Conservation (phyloP, 2,329 filamentous ascomycete genomes). For the Aspergillus neotritici region DNA sequence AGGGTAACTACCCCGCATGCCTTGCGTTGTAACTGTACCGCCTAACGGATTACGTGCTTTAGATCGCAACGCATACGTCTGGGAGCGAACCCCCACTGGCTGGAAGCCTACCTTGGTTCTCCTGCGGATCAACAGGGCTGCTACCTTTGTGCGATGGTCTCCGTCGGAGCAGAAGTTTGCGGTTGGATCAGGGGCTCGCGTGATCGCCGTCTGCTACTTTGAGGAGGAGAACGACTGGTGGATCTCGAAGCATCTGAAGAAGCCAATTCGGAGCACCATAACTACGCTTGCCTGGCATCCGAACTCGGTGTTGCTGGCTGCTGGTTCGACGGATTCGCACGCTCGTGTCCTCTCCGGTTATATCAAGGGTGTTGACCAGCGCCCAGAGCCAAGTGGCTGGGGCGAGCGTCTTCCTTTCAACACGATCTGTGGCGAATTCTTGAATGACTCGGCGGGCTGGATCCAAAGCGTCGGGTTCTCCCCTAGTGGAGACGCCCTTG, state of each 20-base stretch:
- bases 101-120: constrained; percentile 98
- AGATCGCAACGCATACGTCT: constrained; percentile 97
- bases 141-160: constrained; percentile 95
- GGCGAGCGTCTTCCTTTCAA: constrained; percentile 95
- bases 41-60: constrained; percentile 8
- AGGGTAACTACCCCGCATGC: constrained; percentile 54
- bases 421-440: constrained; percentile 91
- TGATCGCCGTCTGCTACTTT: constrained; percentile 97
- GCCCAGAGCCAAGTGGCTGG: constrained; percentile 84
- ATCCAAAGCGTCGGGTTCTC: constrained; percentile 91
- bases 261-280: constrained; percentile 95
- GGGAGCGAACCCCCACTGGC: constrained; percentile 85
- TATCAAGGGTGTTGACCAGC: constrained; percentile 86
- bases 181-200: constrained; percentile 88
- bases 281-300: constrained; percentile 95
- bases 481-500: constrained; percentile 84
- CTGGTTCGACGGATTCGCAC: constrained; percentile 95
- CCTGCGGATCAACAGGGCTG: constrained; percentile 91
- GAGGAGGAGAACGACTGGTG: constrained; percentile 99
- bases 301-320: constrained; percentile 89
- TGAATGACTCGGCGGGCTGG: constrained; percentile 97
- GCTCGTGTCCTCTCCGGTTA: constrained; percentile 92
- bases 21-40: background rate
- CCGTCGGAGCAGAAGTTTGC: constrained; percentile 97
- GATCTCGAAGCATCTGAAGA: constrained; percentile 99